phyloP scores from a whole-genome alignment of 768 basidiomycete genomes.

The Suillus weaverae region DNA sequence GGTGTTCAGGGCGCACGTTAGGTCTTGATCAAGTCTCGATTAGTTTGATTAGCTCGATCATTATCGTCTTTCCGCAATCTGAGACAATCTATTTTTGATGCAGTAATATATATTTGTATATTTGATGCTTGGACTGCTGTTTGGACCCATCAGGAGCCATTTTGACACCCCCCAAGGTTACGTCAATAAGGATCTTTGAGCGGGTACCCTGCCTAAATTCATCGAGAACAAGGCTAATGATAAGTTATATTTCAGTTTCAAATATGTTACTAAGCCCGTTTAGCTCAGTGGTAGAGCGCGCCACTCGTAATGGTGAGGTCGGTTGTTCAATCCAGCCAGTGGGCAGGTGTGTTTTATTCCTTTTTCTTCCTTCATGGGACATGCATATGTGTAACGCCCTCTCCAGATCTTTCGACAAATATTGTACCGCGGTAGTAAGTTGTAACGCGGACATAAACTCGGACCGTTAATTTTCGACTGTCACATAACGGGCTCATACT shows the following conservation, averaged over 20 bases:
- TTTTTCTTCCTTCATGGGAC: background rate
- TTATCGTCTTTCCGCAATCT: background rate
- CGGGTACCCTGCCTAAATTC: background rate
- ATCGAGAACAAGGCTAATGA: background rate
- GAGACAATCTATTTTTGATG: background rate
- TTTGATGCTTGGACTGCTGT: background rate
- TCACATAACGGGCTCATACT: too few species aligned
- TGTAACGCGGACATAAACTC: background rate
- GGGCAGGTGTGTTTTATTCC: conserved; percentile 20
- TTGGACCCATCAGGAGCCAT: background rate
- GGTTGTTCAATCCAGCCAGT: conserved; percentile 42
- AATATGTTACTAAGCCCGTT: conserved; percentile 33
- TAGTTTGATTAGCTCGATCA: background rate
- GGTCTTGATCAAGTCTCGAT: background rate
- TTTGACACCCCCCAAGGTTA: too few species aligned
- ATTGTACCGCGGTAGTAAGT: background rate
- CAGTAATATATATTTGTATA: too few species aligned
- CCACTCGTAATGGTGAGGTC: conserved; percentile 52
- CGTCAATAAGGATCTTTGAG: too few species aligned
- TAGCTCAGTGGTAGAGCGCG: conserved; percentile 65
- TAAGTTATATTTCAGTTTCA: accelerated
- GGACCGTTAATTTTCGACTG: too few species aligned
- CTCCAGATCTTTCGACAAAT: too few species aligned
- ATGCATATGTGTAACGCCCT: too few species aligned
- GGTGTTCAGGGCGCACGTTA: background rate